Evolutionary conservation across 305 asterid genomes (phyloP).

Genomic region (Lippia alba): DNA sequence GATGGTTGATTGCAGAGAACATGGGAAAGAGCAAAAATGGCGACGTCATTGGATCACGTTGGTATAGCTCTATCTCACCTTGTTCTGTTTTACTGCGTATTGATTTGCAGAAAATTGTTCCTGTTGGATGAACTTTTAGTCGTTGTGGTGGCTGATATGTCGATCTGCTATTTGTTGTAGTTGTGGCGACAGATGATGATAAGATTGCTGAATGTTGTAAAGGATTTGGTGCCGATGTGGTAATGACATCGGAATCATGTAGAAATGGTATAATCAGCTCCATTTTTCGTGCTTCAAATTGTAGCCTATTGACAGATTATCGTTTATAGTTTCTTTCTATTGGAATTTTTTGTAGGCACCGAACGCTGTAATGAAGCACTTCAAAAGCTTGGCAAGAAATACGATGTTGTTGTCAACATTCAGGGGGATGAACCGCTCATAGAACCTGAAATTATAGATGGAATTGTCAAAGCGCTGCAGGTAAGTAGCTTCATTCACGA

Average conservation of each 20-base stretch:
- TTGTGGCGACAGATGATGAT: constrained; percentile 93
- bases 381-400: constrained; percentile 66
- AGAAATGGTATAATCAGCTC: constrained; percentile 61
- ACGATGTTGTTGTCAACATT: constrained; percentile 90
- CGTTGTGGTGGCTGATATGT: constrained; percentile 30
- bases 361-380: constrained; percentile 96
- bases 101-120: background rate
- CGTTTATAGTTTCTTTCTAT: background rate
- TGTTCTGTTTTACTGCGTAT: background rate
- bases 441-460: constrained; percentile 94
- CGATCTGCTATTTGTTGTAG: constrained; percentile 45
- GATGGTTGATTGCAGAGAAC: constrained; percentile 68
- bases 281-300: background rate
- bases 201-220: constrained; percentile 89
- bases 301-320: background rate
- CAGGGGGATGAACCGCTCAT: constrained; percentile 98
- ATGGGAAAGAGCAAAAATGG: constrained; percentile 89
- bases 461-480: constrained; percentile 86
- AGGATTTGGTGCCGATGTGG: constrained; percentile 93
- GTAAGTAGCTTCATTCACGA: constrained; percentile 37
- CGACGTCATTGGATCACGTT: constrained; percentile 69
- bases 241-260: constrained; percentile 89
- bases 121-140: constrained; percentile 7
- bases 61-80: constrained; percentile 51
- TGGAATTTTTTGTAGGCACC: constrained; percentile 58